A percentile compares a stretch with the other conserved stretches of the same genome.
Conservation (phyloP, 441 rosid species). For the Syzygium malaccense region DNA sequence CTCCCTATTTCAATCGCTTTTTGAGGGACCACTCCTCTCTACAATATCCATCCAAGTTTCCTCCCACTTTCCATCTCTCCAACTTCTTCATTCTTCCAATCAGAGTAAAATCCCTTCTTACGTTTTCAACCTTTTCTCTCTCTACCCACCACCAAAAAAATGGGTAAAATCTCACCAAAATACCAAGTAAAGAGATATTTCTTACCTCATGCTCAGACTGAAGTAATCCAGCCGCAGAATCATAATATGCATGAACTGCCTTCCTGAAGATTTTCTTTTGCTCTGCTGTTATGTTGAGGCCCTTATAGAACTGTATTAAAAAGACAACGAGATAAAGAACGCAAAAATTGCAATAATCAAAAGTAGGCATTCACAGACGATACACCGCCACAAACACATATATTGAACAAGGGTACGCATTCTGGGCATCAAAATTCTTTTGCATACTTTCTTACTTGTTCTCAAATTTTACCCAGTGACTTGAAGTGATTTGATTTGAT, state of each 20-base stretch:
- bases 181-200: not conserved
- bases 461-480: not conserved
- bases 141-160: not conserved
- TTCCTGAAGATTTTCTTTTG: conserved; percentile 83
- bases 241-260: conserved; percentile 74
- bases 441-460: not conserved
- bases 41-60: not conserved
- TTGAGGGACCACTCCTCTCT: not conserved
- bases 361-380: not conserved
- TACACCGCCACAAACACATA: not conserved
- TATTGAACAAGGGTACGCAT: not conserved
- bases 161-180: not conserved
- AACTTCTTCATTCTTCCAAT: not conserved
- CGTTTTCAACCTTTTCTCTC: not conserved
- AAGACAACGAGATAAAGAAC: conserved; percentile 15
- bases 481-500: not conserved
- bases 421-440: not conserved
- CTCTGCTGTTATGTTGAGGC: conserved; percentile 69
- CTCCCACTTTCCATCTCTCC: not conserved
- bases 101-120: not conserved
- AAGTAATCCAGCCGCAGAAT: conserved; percentile 60
- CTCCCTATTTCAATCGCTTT: not conserved
- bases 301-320: conserved; percentile 72
- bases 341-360: not conserved
- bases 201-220: conserved; percentile 52